Evolutionary conservation across 2,329 filamentous ascomycete genomes (phyloP).

Genomic region (Aotearoamyces nothofagi): DNA sequence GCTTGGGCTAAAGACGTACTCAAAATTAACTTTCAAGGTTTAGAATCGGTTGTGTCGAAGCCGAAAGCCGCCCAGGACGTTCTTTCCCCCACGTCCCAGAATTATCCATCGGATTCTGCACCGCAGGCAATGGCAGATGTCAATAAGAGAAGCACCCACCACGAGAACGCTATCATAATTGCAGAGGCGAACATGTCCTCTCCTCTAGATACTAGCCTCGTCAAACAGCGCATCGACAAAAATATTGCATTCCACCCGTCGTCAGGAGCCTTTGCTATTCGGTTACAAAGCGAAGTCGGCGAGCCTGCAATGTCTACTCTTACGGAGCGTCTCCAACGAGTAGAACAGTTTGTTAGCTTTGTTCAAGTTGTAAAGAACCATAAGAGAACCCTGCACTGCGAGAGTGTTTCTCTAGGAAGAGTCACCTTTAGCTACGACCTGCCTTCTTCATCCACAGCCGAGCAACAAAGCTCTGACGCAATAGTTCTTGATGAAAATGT

Average conservation of each 20-base stretch:
- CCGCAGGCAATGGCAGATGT: too few species aligned
- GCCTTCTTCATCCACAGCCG: conserved; percentile 7
- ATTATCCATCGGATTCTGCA: too few species aligned
- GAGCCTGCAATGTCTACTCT: conserved; percentile 15
- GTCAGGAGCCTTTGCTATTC: conserved; percentile 16
- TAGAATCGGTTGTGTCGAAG: too few species aligned
- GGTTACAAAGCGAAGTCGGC: conserved; percentile 16
- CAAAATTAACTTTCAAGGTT: conserved; percentile 35
- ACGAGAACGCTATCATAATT: conserved; percentile 15
- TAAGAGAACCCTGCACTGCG: conserved; percentile 36
- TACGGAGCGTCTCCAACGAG: conserved; percentile 27
- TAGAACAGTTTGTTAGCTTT: conserved; percentile 58
- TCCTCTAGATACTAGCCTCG: conserved; percentile 9
- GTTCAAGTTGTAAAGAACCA: conserved; percentile 47
- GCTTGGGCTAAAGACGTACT: conserved; percentile 46
- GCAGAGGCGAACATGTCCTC: conserved; percentile 17
- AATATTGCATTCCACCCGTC: conserved; percentile 18
- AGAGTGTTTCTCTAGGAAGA: conserved; percentile 42
- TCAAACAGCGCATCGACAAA: conserved; percentile 16
- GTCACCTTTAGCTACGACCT: conserved; percentile 54
- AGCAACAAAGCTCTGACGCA: conserved; percentile 6
- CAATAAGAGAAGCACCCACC: too few species aligned
- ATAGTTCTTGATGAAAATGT: conserved; percentile 7
- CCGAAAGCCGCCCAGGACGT: too few species aligned
- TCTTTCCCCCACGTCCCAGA: too few species aligned